phyloP scores from a whole-genome alignment of 2,329 filamentous ascomycete genomes.

The Trichoderma koningiopsis region DNA sequence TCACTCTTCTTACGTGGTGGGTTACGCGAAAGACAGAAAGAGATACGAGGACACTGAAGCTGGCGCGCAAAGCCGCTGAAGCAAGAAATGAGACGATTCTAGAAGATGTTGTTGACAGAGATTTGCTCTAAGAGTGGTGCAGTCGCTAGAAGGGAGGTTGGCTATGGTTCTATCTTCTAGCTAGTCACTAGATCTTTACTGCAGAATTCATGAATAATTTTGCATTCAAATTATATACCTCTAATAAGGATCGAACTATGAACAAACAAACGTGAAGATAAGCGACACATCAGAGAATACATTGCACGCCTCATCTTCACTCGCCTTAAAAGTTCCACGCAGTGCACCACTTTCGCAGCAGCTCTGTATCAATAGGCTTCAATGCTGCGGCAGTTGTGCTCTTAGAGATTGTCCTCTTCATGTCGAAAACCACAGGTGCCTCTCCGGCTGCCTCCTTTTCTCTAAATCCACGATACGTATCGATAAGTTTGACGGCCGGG shows the following conservation, averaged over 20 bases:
- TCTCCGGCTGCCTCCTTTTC: background rate
- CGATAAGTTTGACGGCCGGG: background rate
- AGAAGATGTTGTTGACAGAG: conserved; percentile 43
- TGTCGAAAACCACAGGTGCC: background rate
- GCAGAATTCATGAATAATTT: background rate
- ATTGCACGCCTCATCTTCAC: background rate
- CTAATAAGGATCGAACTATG: background rate
- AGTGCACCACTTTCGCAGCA: background rate
- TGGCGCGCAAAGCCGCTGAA: conserved; percentile 44
- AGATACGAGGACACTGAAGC: conserved; percentile 48
- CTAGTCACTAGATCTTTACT: background rate
- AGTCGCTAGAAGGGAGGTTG: background rate
- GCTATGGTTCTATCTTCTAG: background rate
- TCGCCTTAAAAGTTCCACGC: background rate
- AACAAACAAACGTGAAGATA: background rate
- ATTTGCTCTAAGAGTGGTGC: conserved; percentile 22
- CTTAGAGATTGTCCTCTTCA: background rate
- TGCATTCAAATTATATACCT: background rate
- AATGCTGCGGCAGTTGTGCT: background rate
- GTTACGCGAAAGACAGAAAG: conserved; percentile 47
- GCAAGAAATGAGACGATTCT: conserved; percentile 46
- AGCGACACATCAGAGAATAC: background rate
- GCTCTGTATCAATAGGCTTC: background rate
- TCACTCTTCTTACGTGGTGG: conserved; percentile 49
- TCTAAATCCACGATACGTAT: background rate